Evolutionary conservation across 2,329 filamentous ascomycete species (phyloP).

Genomic region (Ascochyta koolunga): DNA sequence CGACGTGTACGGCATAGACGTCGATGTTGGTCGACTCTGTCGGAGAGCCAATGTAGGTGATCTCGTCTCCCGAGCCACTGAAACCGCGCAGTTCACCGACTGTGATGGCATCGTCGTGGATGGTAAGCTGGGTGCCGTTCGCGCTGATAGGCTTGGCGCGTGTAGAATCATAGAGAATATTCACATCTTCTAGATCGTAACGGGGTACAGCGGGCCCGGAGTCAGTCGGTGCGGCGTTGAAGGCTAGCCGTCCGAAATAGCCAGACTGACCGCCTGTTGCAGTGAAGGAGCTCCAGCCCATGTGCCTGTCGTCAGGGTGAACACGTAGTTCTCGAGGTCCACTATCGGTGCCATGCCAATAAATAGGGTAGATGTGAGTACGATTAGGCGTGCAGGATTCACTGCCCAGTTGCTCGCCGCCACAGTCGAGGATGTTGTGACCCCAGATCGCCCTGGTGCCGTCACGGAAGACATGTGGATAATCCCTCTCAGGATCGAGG

Average conservation of each 20-base stretch:
- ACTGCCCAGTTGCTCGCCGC: slow-evolving; percentile 37
- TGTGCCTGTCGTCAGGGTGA: slow-evolving; percentile 54
- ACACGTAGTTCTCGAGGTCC: slow-evolving; percentile 52
- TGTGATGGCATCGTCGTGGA: slow-evolving; percentile 42
- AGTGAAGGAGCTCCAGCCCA: slow-evolving; percentile 52
- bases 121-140: slow-evolving; percentile 34
- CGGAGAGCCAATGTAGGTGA: slow-evolving; percentile 51
- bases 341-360: slow-evolving; percentile 46
- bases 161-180: slow-evolving; percentile 29
- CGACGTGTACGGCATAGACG: slow-evolving; percentile 51
- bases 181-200: slow-evolving; percentile 53
- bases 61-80: slow-evolving; percentile 50
- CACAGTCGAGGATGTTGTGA: slow-evolving; percentile 48
- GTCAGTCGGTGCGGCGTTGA: slow-evolving; percentile 46
- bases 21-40: slow-evolving; percentile 55
- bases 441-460: slow-evolving; percentile 46
- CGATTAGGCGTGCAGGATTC: slow-evolving; percentile 48
- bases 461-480: slow-evolving; percentile 53
- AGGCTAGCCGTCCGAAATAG: slow-evolving; percentile 50
- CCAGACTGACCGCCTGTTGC: slow-evolving; percentile 31
- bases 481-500: slow-evolving; percentile 37
- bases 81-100: slow-evolving; percentile 57
- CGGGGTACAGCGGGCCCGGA: slow-evolving; percentile 13
- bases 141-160: neutral
- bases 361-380: slow-evolving; percentile 51